These are phyloP conservation scores for Scalesia atractyloides DNA, from an alignment of 129 eudicot genomes.

Conservation along the genomic window DNA sequence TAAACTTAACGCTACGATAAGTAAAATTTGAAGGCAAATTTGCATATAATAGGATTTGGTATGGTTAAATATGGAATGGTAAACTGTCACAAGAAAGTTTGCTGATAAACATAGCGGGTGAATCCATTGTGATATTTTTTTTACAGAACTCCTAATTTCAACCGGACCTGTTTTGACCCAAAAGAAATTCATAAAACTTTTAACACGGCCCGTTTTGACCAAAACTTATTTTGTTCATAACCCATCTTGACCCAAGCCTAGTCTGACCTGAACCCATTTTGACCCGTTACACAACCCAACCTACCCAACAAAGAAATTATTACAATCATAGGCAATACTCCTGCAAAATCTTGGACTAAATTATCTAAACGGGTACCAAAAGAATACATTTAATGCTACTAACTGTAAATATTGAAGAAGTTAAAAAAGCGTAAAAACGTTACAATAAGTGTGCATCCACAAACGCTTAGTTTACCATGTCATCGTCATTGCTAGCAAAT, in stretches of 20 bases:
- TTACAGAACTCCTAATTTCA: too few relatives aligned
- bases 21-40: not conserved
- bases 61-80: constrained; percentile 22
- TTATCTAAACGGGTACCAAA: constrained; percentile 28
- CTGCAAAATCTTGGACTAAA: constrained; percentile 38
- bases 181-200: too few relatives aligned
- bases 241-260: too few relatives aligned
- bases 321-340: constrained; percentile 27
- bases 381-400: constrained; percentile 45
- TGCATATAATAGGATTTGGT: not conserved
- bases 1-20: not conserved
- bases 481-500: constrained; percentile 42
- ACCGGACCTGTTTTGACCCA: too few relatives aligned
- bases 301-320: constrained; percentile 20
- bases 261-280: too few relatives aligned
- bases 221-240: too few relatives aligned
- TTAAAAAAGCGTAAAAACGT: constrained; percentile 20
- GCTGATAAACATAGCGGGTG: not conserved
- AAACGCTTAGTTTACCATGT: constrained; percentile 51
- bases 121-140: not conserved
- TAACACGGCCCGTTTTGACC: too few relatives aligned
- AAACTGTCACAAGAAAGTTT: constrained; percentile 25
- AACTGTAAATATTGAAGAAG: constrained; percentile 28
- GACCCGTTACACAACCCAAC: too few relatives aligned
- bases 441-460: constrained; percentile 54